A percentile compares a stretch with the other conserved stretches of the same genome.
These are phyloP conservation scores for Pisolithus orientalis DNA, from an alignment of 768 basidiomycete species.

Conservation along the genomic window DNA sequence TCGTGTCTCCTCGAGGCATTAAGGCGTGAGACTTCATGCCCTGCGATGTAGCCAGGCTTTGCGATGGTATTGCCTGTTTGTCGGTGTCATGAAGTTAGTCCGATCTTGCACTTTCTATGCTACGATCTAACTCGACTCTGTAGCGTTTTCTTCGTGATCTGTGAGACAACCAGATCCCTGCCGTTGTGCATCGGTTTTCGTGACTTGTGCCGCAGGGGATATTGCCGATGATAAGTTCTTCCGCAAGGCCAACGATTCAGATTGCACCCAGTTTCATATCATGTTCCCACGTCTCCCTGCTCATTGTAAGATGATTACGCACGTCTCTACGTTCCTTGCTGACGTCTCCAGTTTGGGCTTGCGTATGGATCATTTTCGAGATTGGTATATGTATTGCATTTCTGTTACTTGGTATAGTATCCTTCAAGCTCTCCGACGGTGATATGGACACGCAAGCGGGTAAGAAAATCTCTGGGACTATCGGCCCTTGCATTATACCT, in stretches of 20 bases:
- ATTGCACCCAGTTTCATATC: conserved; percentile 82
- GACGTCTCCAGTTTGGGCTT: conserved; percentile 64
- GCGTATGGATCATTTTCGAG: conserved; percentile 80
- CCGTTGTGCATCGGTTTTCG: background rate
- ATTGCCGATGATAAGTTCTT: conserved; percentile 92
- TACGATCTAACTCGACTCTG: conserved; percentile 7
- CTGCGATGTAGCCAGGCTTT: conserved; percentile 54
- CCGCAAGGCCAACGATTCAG: conserved; percentile 90
- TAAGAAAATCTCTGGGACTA: conserved; percentile 26
- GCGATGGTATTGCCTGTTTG: conserved; percentile 77
- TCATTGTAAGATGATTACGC: conserved; percentile 46
- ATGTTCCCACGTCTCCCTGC: conserved; percentile 65
- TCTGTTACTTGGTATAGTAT: conserved; percentile 70
- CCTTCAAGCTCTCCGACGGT: conserved; percentile 59
- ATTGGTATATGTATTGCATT: conserved; percentile 70
- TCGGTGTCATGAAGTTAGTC: conserved; percentile 80
- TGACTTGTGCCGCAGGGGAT: conserved; percentile 56
- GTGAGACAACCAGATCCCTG: conserved; percentile 37
- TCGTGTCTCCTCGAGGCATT: background rate
- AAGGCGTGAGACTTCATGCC: background rate
- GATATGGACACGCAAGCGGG: conserved; percentile 62
- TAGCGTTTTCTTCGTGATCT: conserved; percentile 83
- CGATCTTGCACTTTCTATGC: conserved; percentile 4
- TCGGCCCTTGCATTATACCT: conserved; percentile 1
- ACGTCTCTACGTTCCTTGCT: background rate